A percentile compares a stretch with the other conserved stretches of the same genome.
Conservation (phyloP, 768 basidiomycete genomes). For the Pisolithus albus region DNA sequence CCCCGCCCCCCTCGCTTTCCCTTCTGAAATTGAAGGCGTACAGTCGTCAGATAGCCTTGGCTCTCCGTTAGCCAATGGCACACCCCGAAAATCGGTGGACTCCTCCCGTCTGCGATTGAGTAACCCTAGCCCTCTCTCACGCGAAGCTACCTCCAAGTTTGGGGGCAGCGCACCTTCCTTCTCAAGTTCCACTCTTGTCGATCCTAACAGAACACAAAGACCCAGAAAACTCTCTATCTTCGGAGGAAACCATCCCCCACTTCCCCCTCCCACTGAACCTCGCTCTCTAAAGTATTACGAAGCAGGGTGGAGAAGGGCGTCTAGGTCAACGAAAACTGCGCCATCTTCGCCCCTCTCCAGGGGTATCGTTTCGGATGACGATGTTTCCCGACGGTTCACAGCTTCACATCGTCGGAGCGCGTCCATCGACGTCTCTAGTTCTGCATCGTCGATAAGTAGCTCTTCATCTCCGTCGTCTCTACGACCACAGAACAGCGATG, state of each 20-base stretch:
- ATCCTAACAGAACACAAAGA: constrained; percentile 12
- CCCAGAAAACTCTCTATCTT: constrained; percentile 33
- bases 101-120: constrained; percentile 4
- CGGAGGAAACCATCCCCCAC: constrained; percentile 25
- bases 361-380: constrained; percentile 35
- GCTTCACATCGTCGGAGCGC: constrained; percentile 35
- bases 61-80: constrained; percentile 3
- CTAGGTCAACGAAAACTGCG: background rate
- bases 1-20: constrained; percentile 64
- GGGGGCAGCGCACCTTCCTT: constrained; percentile 2
- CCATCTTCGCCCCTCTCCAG: constrained; percentile 16
- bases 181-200: background rate
- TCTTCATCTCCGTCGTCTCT: constrained; percentile 2
- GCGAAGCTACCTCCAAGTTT: constrained; percentile 3
- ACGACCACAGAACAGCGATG: constrained; percentile 4
- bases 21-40: constrained; percentile 13
- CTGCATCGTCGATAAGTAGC: constrained; percentile 16
- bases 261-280: constrained; percentile 43
- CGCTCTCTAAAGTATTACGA: constrained; percentile 41
- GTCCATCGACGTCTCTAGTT: constrained; percentile 39
- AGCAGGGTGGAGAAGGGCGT: constrained; percentile 40
- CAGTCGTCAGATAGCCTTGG: constrained; percentile 5
- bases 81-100: constrained; percentile 2
- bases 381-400: constrained; percentile 27
- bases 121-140: constrained; percentile 19